Evolutionary conservation across 2,329 filamentous ascomycete genomes (phyloP), one percentile per base, ranked within the genome.

Genomic region (Parafenestella ontariensis): DNA sequence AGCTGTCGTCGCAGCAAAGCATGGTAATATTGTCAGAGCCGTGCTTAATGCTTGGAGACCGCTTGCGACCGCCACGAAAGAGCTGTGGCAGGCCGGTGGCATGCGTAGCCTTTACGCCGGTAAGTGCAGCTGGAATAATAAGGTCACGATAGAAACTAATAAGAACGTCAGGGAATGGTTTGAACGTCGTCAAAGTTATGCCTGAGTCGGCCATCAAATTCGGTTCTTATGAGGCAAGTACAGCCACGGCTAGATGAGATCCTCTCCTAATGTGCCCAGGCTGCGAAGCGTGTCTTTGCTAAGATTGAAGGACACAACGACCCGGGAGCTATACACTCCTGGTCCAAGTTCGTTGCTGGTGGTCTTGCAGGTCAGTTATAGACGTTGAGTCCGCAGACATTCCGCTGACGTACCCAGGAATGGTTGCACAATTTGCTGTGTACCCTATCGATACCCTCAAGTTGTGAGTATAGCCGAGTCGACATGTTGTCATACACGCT

Each of bases 141-240:
- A 5, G 18, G 9, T 6, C 15, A 0, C 17, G 42, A 48, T 49
- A 17, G 65, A 59, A 73, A 23, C 11, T 49, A 28, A 60, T 42
- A 50, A 73, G 51, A 18, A 9, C 23, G 20, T 7, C 65, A 96
- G 93, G 95, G 33, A 99, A 99, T 70, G 95, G 95, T 3, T 81
- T 99, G 65, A 99, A 99, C 66, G 92, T 99, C 2, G 77, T 97
- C 70, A 99, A 99, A 77, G 95, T 99, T 56, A 96, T 98, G 92
- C 95, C 95, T 0, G 95, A 99, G 79, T 97, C 94, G 24, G 94
- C 95, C 23, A 96, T 99, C 73, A 96, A 97, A 77, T 99, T 99
- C 74, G 95, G 95, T 56, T 94, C 93, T 18, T 99, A 97, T 72
- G 95, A 99, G 79, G 85, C 85, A 74, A 67, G 77, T 58, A 49